A percentile compares a stretch with the other conserved stretches of the same genome.
Conservation (phyloP, 495 filamentous ascomycete genomes). For the Aspergillus homomorphus region DNA sequence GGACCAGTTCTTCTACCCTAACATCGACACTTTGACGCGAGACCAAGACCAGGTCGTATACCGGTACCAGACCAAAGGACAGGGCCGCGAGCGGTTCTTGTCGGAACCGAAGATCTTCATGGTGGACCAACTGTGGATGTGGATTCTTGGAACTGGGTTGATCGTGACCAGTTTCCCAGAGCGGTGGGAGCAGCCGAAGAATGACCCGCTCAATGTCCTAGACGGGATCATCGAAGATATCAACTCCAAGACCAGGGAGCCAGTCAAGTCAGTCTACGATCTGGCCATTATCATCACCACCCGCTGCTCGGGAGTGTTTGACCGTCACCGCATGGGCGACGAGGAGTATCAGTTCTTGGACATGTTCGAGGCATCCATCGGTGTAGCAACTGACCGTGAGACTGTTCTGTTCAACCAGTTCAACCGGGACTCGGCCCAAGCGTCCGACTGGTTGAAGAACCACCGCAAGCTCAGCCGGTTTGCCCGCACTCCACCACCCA, state of each 20-base stretch:
- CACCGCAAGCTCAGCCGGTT: slow-evolving; percentile 51
- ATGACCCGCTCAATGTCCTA: slow-evolving; percentile 62
- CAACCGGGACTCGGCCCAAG: slow-evolving; percentile 58
- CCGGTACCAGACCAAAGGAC: slow-evolving; percentile 51
- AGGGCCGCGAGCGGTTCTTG: slow-evolving; percentile 26
- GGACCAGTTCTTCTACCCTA: slow-evolving; percentile 70
- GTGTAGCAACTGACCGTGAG: slow-evolving; percentile 60
- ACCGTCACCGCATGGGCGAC: slow-evolving; percentile 58
- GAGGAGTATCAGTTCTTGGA: slow-evolving; percentile 68
- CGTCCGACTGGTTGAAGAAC: slow-evolving; percentile 59
- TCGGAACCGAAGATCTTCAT: slow-evolving; percentile 68
- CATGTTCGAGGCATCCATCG: slow-evolving; percentile 69
- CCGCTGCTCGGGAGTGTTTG: slow-evolving; percentile 63
- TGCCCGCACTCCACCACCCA: slow-evolving; percentile 37
- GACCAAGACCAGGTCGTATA: slow-evolving; percentile 71
- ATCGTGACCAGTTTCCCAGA: slow-evolving; percentile 68
- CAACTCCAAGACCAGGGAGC: slow-evolving; percentile 64
- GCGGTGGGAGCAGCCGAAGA: slow-evolving; percentile 67
- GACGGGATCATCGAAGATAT: slow-evolving; percentile 66
- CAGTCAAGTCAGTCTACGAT: slow-evolving; percentile 61
- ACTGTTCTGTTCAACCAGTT: slow-evolving; percentile 62
- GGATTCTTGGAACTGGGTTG: slow-evolving; percentile 61
- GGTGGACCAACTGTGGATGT: slow-evolving; percentile 75
- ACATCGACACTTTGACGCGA: slow-evolving; percentile 62
- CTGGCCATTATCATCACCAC: slow-evolving; percentile 63